Evolutionary conservation across 441 rosid genomes (phyloP).

Genomic region (Gossypium davidsonii): DNA sequence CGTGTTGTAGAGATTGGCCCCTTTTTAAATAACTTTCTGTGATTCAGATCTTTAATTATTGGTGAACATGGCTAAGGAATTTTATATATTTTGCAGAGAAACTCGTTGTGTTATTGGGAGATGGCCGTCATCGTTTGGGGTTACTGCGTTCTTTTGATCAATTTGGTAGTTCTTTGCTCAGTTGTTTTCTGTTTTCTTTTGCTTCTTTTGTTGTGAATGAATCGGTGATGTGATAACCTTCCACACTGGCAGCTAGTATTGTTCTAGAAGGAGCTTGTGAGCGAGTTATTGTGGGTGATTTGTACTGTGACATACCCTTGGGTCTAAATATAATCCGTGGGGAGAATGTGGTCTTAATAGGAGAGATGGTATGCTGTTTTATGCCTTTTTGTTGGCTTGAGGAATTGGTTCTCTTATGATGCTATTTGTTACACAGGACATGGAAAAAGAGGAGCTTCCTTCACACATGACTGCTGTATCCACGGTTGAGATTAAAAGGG

Average conservation of each 20-base stretch:
- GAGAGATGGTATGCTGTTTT: constrained; percentile 38
- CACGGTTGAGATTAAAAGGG: constrained; percentile 49
- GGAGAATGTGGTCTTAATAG: constrained; percentile 66
- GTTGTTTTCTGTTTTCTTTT: too few relatives aligned
- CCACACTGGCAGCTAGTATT: constrained; percentile 46
- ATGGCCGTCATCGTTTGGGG: constrained; percentile 67
- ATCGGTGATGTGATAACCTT: constrained; percentile 9
- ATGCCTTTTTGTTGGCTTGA: not conserved
- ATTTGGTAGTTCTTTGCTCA: constrained; percentile 35
- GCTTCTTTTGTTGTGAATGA: not conserved
- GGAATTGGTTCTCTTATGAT: not conserved
- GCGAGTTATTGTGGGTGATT: constrained; percentile 56
- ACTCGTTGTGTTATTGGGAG: constrained; percentile 61
- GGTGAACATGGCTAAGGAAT: not conserved
- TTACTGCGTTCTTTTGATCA: constrained; percentile 70
- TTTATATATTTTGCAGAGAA: constrained; percentile 36
- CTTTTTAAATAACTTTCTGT: too few relatives aligned
- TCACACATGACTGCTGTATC: constrained; percentile 53
- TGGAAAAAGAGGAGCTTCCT: constrained; percentile 65
- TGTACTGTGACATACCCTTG: constrained; percentile 64
- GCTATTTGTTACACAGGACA: constrained; percentile 31
- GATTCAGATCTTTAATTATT: too few relatives aligned
- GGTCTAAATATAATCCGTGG: constrained; percentile 72
- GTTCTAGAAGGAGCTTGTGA: constrained; percentile 68
- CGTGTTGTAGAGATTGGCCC: too few relatives aligned